Evolutionary conservation across 2,329 filamentous ascomycete genomes (phyloP).

Genomic region (Pseudogymnoascus sp.): DNA sequence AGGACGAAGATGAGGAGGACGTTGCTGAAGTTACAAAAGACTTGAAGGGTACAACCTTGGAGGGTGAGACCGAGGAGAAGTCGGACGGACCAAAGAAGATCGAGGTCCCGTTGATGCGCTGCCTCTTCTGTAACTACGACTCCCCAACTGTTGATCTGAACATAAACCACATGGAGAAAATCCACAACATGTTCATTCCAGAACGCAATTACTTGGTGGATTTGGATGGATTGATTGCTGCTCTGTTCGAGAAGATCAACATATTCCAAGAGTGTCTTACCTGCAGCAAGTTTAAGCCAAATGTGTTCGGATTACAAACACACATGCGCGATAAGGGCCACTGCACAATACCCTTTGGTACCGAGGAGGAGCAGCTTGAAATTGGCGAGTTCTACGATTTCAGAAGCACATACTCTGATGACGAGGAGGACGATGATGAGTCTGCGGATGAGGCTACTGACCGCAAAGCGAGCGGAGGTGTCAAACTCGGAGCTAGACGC

Average conservation of each 20-base stretch:
- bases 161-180: conserved; percentile 79
- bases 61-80: conserved; percentile 18
- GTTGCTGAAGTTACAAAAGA: conserved; percentile 52
- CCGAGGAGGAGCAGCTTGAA: conserved; percentile 82
- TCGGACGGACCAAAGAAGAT: conserved; percentile 31
- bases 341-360: conserved; percentile 90
- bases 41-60: conserved; percentile 16
- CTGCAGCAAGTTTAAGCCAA: conserved; percentile 76
- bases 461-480: conserved; percentile 46
- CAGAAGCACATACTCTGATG: conserved; percentile 86
- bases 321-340: conserved; percentile 97
- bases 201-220: conserved; percentile 79
- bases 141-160: conserved; percentile 71
- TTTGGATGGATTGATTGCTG: conserved; percentile 68
- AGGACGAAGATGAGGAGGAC: conserved; percentile 67
- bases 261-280: conserved; percentile 77
- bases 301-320: conserved; percentile 73
- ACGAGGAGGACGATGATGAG: conserved; percentile 53
- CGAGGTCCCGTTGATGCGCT: conserved; percentile 36
- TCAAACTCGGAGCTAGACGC: conserved; percentile 60
- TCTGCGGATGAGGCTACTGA: conserved; percentile 42
- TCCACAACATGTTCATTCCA: conserved; percentile 93
- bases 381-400: conserved; percentile 98
- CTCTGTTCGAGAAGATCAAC: conserved; percentile 72
- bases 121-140: conserved; percentile 86